These are phyloP conservation scores for Lipomyces oligophaga DNA, from an alignment of 805 yeast species.

Conservation along the genomic window DNA sequence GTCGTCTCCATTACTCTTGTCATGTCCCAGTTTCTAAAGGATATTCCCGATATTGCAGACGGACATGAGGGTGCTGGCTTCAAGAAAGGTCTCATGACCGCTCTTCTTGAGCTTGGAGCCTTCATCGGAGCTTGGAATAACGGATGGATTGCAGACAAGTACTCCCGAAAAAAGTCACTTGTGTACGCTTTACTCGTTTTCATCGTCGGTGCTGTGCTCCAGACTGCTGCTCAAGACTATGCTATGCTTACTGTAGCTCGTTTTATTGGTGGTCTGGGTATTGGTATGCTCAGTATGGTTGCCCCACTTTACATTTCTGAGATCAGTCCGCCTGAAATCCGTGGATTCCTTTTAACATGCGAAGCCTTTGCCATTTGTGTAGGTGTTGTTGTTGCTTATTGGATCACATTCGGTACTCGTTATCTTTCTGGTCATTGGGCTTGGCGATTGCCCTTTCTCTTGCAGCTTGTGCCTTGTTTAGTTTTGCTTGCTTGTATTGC, in stretches of 20 bases:
- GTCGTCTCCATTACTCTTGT: constrained; percentile 29
- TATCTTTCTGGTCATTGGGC: constrained; percentile 40
- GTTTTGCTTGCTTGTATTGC: constrained; percentile 42
- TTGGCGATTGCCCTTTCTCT: constrained; percentile 47
- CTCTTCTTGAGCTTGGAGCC: constrained; percentile 28
- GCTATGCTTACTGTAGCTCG: constrained; percentile 46
- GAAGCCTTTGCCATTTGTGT: constrained; percentile 34
- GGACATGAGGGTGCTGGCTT: constrained; percentile 12
- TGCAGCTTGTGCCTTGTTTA: constrained; percentile 49
- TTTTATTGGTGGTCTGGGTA: constrained; percentile 50
- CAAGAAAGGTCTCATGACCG: constrained; percentile 27
- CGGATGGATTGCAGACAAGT: constrained; percentile 21
- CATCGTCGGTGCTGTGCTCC: constrained; percentile 38
- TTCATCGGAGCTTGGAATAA: constrained; percentile 24
- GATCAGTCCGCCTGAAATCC: constrained; percentile 31
- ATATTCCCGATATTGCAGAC: constrained; percentile 23
- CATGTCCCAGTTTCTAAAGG: constrained; percentile 28
- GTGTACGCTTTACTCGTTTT: constrained; percentile 38
- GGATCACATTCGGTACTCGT: constrained; percentile 36
- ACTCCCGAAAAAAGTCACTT: constrained; percentile 25
- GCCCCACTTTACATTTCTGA: constrained; percentile 42
- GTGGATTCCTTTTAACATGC: constrained; percentile 30
- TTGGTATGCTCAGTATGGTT: constrained; percentile 50
- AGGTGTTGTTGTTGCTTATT: constrained; percentile 36
- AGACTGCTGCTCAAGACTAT: constrained; percentile 5